Percentiles rank a stretch among this genome's conserved stretches.
Evolutionary conservation across 2,329 filamentous ascomycete genomes (phyloP).

Genomic region (Aspergillus aculeatinus): DNA sequence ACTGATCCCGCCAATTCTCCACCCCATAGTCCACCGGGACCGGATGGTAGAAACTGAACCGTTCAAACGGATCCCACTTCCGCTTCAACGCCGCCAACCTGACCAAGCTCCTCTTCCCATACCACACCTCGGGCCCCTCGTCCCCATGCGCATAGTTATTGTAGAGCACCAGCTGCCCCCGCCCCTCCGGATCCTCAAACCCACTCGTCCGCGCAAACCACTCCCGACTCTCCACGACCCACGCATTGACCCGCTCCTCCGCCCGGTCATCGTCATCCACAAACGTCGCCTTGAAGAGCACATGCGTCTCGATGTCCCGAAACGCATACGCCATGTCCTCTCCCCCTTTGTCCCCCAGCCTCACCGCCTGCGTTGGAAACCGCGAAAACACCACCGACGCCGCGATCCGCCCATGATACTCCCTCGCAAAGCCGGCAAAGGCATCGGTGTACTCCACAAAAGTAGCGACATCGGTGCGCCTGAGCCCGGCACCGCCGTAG

Average conservation of each 20-base stretch:
- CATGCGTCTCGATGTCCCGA: background rate
- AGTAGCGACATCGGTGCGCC: background rate
- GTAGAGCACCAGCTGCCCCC: background rate
- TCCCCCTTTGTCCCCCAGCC: too few species aligned
- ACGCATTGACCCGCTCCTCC: background rate
- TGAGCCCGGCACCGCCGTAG: background rate
- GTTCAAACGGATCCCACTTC: background rate
- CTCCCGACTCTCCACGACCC: background rate
- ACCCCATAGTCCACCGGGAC: background rate
- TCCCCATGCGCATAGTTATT: constrained; percentile 4
- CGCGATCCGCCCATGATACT: background rate
- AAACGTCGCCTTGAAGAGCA: background rate
- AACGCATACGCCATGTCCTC: background rate
- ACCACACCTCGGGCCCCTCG: background rate
- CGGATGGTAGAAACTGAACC: background rate
- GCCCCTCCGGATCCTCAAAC: background rate
- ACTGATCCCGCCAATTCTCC: background rate
- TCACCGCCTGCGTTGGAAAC: background rate
- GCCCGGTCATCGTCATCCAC: background rate
- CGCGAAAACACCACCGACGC: background rate
- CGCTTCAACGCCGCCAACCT: background rate
- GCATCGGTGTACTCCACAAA: background rate
- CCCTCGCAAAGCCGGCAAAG: background rate
- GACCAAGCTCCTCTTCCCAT: background rate
- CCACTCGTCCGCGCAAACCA: background rate